Evolutionary conservation across 2,329 filamentous ascomycete species (phyloP).

Genomic region (Karstenula rhodostoma): DNA sequence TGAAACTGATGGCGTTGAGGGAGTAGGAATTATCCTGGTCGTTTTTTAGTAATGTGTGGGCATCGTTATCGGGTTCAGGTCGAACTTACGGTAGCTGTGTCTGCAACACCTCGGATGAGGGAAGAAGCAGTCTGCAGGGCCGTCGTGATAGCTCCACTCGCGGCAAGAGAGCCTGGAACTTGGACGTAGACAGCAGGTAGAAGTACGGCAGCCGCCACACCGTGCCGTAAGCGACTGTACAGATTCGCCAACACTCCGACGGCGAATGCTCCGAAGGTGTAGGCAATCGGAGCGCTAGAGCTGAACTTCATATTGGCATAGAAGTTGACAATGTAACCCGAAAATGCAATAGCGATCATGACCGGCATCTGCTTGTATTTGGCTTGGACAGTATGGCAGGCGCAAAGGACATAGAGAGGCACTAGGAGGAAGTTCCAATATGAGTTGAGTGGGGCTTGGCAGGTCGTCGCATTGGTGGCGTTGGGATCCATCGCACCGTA

Average conservation of each 20-base stretch:
- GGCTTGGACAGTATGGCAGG: constrained; percentile 76
- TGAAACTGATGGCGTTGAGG: constrained; percentile 41
- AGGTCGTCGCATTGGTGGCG: constrained; percentile 53
- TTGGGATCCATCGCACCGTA: constrained; percentile 57
- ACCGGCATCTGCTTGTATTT: constrained; percentile 79
- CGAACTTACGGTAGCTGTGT: constrained; percentile 27
- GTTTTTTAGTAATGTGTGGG: not conserved
- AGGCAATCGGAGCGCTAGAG: constrained; percentile 75
- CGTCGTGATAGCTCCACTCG: constrained; percentile 40
- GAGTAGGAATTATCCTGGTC: constrained; percentile 3
- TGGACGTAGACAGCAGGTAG: constrained; percentile 44
- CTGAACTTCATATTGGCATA: constrained; percentile 73
- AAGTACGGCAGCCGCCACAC: constrained; percentile 52
- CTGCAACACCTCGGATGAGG: constrained; percentile 34
- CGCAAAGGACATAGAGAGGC: constrained; percentile 75
- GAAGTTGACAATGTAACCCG: constrained; percentile 78
- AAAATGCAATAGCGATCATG: constrained; percentile 76
- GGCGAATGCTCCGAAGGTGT: constrained; percentile 77
- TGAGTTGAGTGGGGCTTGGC: constrained; percentile 56
- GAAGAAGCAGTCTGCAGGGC: constrained; percentile 38
- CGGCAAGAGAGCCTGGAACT: constrained; percentile 43
- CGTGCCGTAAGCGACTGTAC: constrained; percentile 71
- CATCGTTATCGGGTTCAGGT: not conserved
- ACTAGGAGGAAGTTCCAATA: constrained; percentile 75
- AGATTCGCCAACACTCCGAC: constrained; percentile 80